phyloP scores from a whole-genome alignment of 108 stramenopile genomes.

The Pelagomonas calceolata region DNA sequence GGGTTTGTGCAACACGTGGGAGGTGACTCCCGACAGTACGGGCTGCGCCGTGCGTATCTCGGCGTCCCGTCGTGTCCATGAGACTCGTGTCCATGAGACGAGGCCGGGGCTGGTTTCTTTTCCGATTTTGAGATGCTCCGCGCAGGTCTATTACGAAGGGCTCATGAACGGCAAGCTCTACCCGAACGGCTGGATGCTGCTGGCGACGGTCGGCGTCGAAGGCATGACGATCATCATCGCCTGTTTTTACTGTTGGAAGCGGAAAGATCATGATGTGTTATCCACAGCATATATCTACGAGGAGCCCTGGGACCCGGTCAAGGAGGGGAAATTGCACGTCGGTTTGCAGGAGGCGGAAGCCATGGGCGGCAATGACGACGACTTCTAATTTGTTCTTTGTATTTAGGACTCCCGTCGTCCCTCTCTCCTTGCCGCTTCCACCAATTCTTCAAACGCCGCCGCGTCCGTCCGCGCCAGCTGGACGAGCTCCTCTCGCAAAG shows the following conservation, averaged over 20 bases:
- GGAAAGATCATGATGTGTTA: constrained; percentile 13
- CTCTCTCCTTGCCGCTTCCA: too few species aligned
- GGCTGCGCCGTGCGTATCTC: not conserved
- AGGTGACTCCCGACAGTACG: too few species aligned
- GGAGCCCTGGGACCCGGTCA: not conserved
- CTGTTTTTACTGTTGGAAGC: constrained; percentile 2
- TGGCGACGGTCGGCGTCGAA: not conserved
- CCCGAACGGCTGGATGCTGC: not conserved
- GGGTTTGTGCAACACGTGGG: not conserved
- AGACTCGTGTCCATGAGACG: too few species aligned
- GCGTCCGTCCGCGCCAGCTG: too few species aligned
- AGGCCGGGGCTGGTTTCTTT: not conserved
- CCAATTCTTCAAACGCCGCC: too few species aligned
- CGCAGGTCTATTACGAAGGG: not conserved
- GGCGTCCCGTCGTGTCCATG: too few species aligned
- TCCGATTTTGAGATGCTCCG: constrained; percentile 1
- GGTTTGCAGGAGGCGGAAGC: not conserved
- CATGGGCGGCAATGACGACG: not conserved
- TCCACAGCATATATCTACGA: not conserved
- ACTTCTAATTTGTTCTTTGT: too few species aligned
- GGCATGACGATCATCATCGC: not conserved
- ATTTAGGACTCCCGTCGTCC: too few species aligned
- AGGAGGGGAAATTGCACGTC: not conserved
- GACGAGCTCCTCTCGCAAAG: too few species aligned
- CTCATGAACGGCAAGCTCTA: not conserved